Conservation (phyloP, 768 basidiomycete species). For the Xanthoconium stramineum region DNA sequence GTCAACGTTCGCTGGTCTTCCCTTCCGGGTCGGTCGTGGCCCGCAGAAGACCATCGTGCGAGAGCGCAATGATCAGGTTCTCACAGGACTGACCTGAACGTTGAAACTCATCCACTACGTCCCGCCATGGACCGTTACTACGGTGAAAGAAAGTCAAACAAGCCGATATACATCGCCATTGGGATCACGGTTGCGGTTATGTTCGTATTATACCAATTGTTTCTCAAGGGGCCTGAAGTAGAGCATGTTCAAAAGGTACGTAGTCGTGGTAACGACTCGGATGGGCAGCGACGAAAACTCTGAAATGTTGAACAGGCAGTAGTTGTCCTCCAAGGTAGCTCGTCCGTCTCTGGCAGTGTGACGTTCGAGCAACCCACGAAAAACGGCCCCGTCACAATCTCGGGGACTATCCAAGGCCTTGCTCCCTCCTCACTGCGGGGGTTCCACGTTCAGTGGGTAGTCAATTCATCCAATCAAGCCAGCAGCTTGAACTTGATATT, state of each 20-base stretch:
- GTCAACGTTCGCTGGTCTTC: no score
- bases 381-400: slow-evolving; percentile 54
- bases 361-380: slow-evolving; percentile 56
- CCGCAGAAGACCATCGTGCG: background rate
- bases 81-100: background rate
- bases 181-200: slow-evolving; percentile 11
- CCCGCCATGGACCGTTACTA: slow-evolving; percentile 21
- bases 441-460: slow-evolving; percentile 76
- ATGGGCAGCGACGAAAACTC: background rate
- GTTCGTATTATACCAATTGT: slow-evolving; percentile 20
- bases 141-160: slow-evolving; percentile 22
- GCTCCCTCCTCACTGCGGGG: slow-evolving; percentile 59
- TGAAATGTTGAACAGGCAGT: slow-evolving; percentile 39
- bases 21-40: no score
- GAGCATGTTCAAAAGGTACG: slow-evolving; percentile 22
- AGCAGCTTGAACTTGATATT: slow-evolving; percentile 6
- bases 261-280: background rate
- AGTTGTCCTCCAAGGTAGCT: slow-evolving; percentile 60
- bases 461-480: slow-evolving; percentile 10
- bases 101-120: background rate
- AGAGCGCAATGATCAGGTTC: background rate
- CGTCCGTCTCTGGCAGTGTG: slow-evolving; percentile 60
- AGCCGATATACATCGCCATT: slow-evolving; percentile 11
- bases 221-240: slow-evolving; percentile 18
- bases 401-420: slow-evolving; percentile 60